Percentiles rank a stretch among this genome's conserved stretches.
These are phyloP conservation scores for Ophiocordyceps camponoti-floridani DNA, from an alignment of 2,329 filamentous ascomycete genomes.

Conservation along the genomic window DNA sequence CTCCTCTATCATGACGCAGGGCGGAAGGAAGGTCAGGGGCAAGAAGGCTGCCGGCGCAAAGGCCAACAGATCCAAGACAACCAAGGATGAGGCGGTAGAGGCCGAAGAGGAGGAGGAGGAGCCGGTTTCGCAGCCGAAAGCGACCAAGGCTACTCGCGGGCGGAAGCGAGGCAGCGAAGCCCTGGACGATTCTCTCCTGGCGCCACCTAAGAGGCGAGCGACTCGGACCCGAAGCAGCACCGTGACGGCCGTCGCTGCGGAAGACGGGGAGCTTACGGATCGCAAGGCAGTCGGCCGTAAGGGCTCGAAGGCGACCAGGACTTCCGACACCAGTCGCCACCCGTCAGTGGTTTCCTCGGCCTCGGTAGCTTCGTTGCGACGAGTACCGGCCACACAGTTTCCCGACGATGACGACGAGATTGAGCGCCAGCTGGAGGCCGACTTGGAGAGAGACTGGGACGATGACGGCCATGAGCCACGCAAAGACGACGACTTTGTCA, in stretches of 20 bases:
- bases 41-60: conserved; percentile 36
- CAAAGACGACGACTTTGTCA: conserved; percentile 26
- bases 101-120: conserved; percentile 5
- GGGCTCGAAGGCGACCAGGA: conserved; percentile 26
- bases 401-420: conserved; percentile 49
- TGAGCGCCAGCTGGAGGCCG: conserved; percentile 46
- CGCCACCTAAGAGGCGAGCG: conserved; percentile 40
- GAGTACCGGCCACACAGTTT: conserved; percentile 19
- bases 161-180: conserved; percentile 48
- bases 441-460: conserved; percentile 34
- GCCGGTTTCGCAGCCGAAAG: conserved; percentile 9
- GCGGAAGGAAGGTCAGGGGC: conserved; percentile 35
- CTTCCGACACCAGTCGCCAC: conserved; percentile 10
- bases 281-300: conserved; percentile 7
- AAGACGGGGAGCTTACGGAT: conserved; percentile 24
- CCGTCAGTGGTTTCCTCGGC: conserved; percentile 29
- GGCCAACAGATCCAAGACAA: conserved; percentile 16
- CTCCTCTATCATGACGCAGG: conserved; percentile 43
- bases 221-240: conserved; percentile 31
- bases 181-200: conserved; percentile 28
- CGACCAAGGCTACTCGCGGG: conserved; percentile 27
- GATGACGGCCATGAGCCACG: conserved; percentile 31
- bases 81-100: conserved; percentile 30
- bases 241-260: conserved; percentile 15
- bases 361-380: conserved; percentile 25